phyloP scores from a whole-genome alignment of 2,329 filamentous ascomycete genomes.

The Emydomyces testavorans region DNA sequence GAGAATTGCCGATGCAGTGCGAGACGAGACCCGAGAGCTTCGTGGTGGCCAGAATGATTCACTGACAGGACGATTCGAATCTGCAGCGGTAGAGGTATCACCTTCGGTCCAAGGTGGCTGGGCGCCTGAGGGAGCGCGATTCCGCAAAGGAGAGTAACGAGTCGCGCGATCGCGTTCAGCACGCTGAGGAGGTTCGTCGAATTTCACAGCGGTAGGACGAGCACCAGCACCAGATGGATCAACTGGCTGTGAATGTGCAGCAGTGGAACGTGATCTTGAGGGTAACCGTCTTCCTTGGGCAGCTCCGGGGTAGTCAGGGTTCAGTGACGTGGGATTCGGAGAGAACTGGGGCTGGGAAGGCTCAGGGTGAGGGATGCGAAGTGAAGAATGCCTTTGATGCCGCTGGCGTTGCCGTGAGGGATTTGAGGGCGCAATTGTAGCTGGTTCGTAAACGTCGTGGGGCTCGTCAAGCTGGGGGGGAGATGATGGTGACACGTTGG shows the following conservation, averaged over 20 bases:
- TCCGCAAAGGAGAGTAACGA: background rate
- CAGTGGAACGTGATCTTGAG: background rate
- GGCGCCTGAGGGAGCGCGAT: background rate
- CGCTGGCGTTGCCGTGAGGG: conserved; percentile 37
- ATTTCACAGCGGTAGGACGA: background rate
- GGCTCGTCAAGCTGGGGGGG: conserved; percentile 40
- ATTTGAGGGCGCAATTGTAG: conserved; percentile 33
- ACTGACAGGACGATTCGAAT: conserved; percentile 16
- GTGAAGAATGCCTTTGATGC: conserved; percentile 27
- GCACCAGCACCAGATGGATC: background rate
- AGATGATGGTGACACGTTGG: conserved; percentile 35
- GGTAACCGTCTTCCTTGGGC: background rate
- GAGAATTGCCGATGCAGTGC: conserved; percentile 80
- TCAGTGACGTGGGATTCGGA: background rate
- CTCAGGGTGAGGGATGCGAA: conserved; percentile 30
- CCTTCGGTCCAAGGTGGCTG: conserved; percentile 21
- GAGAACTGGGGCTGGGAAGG: conserved; percentile 13
- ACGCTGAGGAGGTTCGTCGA: background rate
- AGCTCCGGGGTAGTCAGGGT: background rate
- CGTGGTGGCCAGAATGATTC: conserved; percentile 43
- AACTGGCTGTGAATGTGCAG: background rate
- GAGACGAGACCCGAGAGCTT: conserved; percentile 57
- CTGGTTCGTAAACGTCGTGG: conserved; percentile 43
- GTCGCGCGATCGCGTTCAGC: background rate
- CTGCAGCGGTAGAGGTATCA: conserved; percentile 21